These are phyloP conservation scores for Fusarium sp. DNA, from an alignment of 2,329 filamentous ascomycete species.

Conservation along the genomic window DNA sequence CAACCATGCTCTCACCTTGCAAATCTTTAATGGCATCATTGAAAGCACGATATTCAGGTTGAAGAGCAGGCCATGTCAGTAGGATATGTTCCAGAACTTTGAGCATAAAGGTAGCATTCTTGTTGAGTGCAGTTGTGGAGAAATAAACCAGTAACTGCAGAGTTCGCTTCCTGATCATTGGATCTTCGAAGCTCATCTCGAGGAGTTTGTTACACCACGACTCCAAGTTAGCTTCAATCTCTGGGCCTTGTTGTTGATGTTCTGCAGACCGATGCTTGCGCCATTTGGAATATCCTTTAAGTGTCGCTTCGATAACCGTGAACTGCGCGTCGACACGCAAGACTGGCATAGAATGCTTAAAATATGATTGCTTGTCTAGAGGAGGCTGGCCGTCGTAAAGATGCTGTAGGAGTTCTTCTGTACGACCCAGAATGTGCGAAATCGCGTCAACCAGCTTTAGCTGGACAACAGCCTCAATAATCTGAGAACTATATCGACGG, in stretches of 20 bases:
- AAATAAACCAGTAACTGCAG: slow-evolving; percentile 87
- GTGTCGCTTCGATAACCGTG: slow-evolving; percentile 86
- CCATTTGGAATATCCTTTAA: slow-evolving; percentile 93
- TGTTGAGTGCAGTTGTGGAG: slow-evolving; percentile 82
- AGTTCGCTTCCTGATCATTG: slow-evolving; percentile 83
- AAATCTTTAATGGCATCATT: slow-evolving; percentile 92
- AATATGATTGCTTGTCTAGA: slow-evolving; percentile 73
- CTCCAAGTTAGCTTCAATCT: slow-evolving; percentile 74
- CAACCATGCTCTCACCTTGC: slow-evolving; percentile 84
- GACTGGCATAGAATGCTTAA: slow-evolving; percentile 77
- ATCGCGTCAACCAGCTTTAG: slow-evolving; percentile 87
- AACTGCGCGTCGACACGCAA: slow-evolving; percentile 90
- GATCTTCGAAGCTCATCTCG: slow-evolving; percentile 82
- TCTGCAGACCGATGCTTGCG: slow-evolving; percentile 53
- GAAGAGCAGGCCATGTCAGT: slow-evolving; percentile 80
- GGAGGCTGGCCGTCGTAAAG: slow-evolving; percentile 78
- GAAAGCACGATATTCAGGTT: slow-evolving; percentile 78
- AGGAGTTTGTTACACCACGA: slow-evolving; percentile 80
- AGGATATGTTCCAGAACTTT: slow-evolving; percentile 93
- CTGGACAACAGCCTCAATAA: slow-evolving; percentile 89
- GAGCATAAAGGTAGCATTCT: slow-evolving; percentile 83
- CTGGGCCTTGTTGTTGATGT: slow-evolving; percentile 64
- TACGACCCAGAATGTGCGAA: slow-evolving; percentile 84
- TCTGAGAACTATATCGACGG: slow-evolving; percentile 85
- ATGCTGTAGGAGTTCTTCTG: slow-evolving; percentile 78